Base-by-base conservation (phyloP, 371 early-diverging fungal genomes). In the Apophysomyces trapeziformis region DNA sequence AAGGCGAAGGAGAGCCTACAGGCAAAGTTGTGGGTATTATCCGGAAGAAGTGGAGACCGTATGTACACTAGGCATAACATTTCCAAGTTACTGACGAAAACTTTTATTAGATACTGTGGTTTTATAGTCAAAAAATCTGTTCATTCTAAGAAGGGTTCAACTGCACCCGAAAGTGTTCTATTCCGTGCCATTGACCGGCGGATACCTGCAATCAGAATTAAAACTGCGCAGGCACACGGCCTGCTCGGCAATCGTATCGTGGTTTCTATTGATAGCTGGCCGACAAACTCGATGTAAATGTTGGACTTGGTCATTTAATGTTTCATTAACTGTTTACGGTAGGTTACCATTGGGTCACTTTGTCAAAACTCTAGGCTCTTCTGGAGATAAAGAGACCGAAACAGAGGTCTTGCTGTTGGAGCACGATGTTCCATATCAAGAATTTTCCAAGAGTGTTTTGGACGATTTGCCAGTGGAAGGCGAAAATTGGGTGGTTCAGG, bases 401-500 rank as follows among this genome's bases (percentile, higher is more conserved):
- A 96, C 97, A 4, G 95, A 98, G 70, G 97, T 97, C 5, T 77
- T 99, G 32, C 70, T 99, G 66, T 81, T 97, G 57, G 99, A 99
- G 77, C 96, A 97, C 71, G 96, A 96, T 71, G 96, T 98, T 2
- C 95, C 96, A 0, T 95, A 90, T 77, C 91, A 92, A 69, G 95
- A 94, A 36, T 99, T 99, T 75, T 90, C 96, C 5, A 82, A 88
- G 46, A 89, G 91, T 36, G 92, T 98, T 0, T 78, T 95, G 58
- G 82, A 84, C 45, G 91, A 89, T 67, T 72, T 99, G 45, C 98
- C 98, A 0, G 43, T 71, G 0, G 97, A 97, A 72, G 97, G 97
- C 12, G 96, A 91, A 58, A 65, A 76, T 26, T 97, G 96, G 95
- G 75, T 90, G 38, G 93, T 96, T 38, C 74, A 73, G 11, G 88